Base-by-base conservation (phyloP, 75 land plant genomes). In the Pinus taeda region DNA sequence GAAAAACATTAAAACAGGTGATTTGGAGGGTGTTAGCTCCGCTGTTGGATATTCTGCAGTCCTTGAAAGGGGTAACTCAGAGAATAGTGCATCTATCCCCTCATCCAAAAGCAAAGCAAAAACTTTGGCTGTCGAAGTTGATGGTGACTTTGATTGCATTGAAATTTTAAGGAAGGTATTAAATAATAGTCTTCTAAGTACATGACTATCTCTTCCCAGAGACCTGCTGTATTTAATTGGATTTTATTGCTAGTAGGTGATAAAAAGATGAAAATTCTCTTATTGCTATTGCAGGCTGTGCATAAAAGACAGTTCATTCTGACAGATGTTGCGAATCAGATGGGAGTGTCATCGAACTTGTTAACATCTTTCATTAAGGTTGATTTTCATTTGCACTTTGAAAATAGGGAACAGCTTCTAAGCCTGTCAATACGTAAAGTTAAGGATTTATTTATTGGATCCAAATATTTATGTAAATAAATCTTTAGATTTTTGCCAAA, bases 251-350 rank as follows among this genome's bases (percentile, higher is more conserved):
- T 64, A 64, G 33, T 64, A 30, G 30, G 36, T 4, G 3, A 64
- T 64, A 64, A 30, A 18, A 7, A 64, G 33, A 4, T 33, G 3
- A 15, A 15, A 15, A 58, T 75, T 75, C 56, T 29, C 56, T 57
- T 74, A 36, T 30, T 80, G 24, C 4, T 59, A 6, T 0, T 81
- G 79, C 83, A 90, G 92, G 73, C 87, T 57, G 76, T 85, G 77
- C 85, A 87, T 29, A 65, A 65, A 22, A 83, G 84, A 14, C 87
- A 85, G 75, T 78, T 85, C 6, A 70, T 60, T 77, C 58, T 81
- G 26, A 59, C 57, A 74, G 83, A 81, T 78, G 64, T 90, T 45
- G 92, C 85, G 49, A 59, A 69, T 15, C 82, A 83, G 33, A 85
- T 83, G 56, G 87, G 89, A 17, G 65, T 85, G 7, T 75, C 89